These are phyloP conservation scores for Golubevia pallescens DNA, from an alignment of 1,284 basidiomycete genomes.

Conservation along the genomic window DNA sequence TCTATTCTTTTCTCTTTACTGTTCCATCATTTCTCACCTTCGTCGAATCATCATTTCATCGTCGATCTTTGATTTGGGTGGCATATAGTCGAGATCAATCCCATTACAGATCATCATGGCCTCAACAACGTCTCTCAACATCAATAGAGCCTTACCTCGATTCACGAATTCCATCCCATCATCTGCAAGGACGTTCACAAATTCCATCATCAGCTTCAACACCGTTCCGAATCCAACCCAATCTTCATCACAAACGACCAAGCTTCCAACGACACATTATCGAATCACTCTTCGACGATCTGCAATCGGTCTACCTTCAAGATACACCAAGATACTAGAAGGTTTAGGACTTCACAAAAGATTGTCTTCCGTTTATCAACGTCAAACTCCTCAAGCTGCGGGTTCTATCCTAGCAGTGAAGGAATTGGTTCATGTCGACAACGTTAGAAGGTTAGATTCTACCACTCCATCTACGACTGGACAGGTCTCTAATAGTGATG, in stretches of 20 bases:
- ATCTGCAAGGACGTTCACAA: conserved; percentile 1
- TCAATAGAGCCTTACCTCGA: no score
- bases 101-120: not conserved
- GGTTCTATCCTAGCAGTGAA: conserved; percentile 83
- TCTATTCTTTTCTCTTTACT: not conserved
- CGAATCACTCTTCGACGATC: conserved; percentile 83
- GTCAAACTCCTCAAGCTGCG: conserved; percentile 75
- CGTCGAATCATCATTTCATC: no score
- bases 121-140: not conserved
- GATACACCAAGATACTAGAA: conserved; percentile 75
- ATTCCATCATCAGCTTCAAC: not conserved
- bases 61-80: no score
- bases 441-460: conserved; percentile 68
- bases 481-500: not conserved
- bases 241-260: not conserved
- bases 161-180: not conserved
- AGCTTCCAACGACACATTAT: conserved; percentile 71
- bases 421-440: conserved; percentile 84
- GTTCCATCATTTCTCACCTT: not conserved
- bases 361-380: conserved; percentile 80
- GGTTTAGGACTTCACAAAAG: conserved; percentile 79
- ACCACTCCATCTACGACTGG: not conserved
- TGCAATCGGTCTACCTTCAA: conserved; percentile 77
- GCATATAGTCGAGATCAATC: not conserved
- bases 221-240: not conserved